A percentile compares a stretch with the other conserved stretches of the same genome.
These are phyloP conservation scores for Phytophthora melonis DNA, from an alignment of 352 stramenopile genomes.

Conservation along the genomic window DNA sequence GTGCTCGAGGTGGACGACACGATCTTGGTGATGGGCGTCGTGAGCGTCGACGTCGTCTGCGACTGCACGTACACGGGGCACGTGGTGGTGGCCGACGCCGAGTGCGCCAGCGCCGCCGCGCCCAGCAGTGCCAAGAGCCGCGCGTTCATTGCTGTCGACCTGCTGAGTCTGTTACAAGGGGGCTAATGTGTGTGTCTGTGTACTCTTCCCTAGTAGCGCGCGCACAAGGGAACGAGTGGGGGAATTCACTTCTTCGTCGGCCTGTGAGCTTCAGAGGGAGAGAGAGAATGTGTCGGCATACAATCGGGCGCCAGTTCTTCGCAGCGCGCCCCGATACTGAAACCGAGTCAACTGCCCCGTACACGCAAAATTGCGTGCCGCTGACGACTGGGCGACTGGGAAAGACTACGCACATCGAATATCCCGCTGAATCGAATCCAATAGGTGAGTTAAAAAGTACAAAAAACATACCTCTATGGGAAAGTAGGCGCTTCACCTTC, in stretches of 20 bases:
- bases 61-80: constrained; percentile 76
- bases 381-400: constrained; percentile 30
- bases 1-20: constrained; percentile 37
- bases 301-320: constrained; percentile 21
- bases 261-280: constrained; percentile 26
- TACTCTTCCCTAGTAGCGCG: background rate
- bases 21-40: constrained; percentile 60
- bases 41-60: constrained; percentile 65
- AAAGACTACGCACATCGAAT: background rate
- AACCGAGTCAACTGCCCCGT: constrained; percentile 16
- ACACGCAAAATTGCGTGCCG: constrained; percentile 31
- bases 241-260: constrained; percentile 9
- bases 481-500: too few relatives aligned
- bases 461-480: too few relatives aligned
- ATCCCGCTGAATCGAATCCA: constrained; percentile 1
- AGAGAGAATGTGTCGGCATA: constrained; percentile 33
- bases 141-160: constrained; percentile 23
- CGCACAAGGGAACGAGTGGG: constrained; percentile 17
- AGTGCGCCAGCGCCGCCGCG: constrained; percentile 37
- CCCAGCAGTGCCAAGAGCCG: constrained; percentile 40
- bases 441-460: background rate
- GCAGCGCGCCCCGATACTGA: constrained; percentile 9
- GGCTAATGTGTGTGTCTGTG: too few relatives aligned
- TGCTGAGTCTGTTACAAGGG: too few relatives aligned
- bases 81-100: constrained; percentile 45